These are phyloP conservation scores for Plantago major DNA, from an alignment of 257 asterid species.

Conservation along the genomic window DNA sequence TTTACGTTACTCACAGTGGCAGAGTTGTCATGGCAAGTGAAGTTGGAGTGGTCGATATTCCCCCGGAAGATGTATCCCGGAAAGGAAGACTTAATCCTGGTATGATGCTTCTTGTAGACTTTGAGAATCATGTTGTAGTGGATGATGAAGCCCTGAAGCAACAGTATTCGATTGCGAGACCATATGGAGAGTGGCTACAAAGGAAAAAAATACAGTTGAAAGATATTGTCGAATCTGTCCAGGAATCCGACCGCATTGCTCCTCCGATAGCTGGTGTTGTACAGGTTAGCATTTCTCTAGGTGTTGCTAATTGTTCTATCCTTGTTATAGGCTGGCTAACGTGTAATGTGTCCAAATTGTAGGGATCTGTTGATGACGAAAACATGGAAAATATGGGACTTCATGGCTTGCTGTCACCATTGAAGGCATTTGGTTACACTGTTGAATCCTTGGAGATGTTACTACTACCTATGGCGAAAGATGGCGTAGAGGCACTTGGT, in stretches of 20 bases:
- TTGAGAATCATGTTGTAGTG: conserved; percentile 92
- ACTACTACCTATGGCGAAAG: conserved; percentile 95
- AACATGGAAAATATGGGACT: conserved; percentile 87
- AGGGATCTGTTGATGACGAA: conserved; percentile 72
- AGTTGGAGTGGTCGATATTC: conserved; percentile 98
- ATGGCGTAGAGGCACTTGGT: conserved; percentile 95
- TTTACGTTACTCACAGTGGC: conserved; percentile 93
- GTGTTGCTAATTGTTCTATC: conserved; percentile 15
- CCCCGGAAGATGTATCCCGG: conserved; percentile 89
- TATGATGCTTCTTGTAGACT: conserved; percentile 99
- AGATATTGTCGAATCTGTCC: conserved; percentile 82
- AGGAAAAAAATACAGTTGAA: conserved; percentile 78
- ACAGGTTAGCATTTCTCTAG: conserved; percentile 50
- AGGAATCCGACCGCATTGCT: conserved; percentile 59
- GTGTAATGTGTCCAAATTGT: conserved; percentile 6
- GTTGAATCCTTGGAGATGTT: conserved; percentile 94
- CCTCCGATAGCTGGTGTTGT: conserved; percentile 73
- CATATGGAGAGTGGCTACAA: conserved; percentile 90
- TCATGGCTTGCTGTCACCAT: conserved; percentile 81
- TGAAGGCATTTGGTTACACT: conserved; percentile 93
- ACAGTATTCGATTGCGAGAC: conserved; percentile 88
- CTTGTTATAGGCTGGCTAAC: conserved; percentile 22
- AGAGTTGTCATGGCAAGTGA: conserved; percentile 99
- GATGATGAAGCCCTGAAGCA: conserved; percentile 98
- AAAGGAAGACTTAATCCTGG: conserved; percentile 99